Conservation (phyloP, 768 basidiomycete species). For the Mycena filopes region DNA sequence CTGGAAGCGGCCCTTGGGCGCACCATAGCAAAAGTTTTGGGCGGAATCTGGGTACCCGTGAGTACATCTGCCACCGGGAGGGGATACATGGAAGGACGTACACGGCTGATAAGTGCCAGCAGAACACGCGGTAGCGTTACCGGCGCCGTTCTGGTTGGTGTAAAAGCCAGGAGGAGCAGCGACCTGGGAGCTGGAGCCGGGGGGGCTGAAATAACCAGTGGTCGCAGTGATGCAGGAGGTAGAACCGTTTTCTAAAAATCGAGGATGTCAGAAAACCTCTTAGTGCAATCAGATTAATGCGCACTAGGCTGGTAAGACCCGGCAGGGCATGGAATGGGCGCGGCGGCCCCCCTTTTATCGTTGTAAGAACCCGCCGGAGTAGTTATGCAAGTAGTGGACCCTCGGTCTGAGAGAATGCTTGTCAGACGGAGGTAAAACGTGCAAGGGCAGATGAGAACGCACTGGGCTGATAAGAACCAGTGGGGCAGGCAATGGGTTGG, state of each 20-base stretch:
- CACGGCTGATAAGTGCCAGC: slow-evolving; percentile 19
- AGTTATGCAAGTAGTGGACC: too few relatives aligned
- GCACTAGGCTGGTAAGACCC: slow-evolving; percentile 9
- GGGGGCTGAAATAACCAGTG: background rate
- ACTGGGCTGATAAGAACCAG: slow-evolving; percentile 24
- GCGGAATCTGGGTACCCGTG: background rate
- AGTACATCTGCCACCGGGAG: background rate
- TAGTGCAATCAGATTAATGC: too few relatives aligned
- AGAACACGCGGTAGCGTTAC: background rate
- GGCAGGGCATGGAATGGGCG: background rate
- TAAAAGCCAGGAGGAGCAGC: too few relatives aligned
- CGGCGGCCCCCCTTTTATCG: background rate
- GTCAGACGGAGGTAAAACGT: background rate
- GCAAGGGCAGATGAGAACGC: background rate
- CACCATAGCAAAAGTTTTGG: slow-evolving; percentile 10
- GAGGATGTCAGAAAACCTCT: too few relatives aligned
- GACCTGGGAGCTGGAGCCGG: too few relatives aligned
- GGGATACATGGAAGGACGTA: background rate
- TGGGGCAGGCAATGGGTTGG: background rate
- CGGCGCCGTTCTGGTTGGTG: background rate
- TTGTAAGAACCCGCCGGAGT: background rate
- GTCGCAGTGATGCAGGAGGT: background rate
- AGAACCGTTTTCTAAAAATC: background rate
- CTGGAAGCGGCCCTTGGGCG: slow-evolving; percentile 20
- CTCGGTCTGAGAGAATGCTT: too few relatives aligned